Conservation (phyloP, 192 early-diverging fungal species). For the Allomyces javanicus region DNA sequence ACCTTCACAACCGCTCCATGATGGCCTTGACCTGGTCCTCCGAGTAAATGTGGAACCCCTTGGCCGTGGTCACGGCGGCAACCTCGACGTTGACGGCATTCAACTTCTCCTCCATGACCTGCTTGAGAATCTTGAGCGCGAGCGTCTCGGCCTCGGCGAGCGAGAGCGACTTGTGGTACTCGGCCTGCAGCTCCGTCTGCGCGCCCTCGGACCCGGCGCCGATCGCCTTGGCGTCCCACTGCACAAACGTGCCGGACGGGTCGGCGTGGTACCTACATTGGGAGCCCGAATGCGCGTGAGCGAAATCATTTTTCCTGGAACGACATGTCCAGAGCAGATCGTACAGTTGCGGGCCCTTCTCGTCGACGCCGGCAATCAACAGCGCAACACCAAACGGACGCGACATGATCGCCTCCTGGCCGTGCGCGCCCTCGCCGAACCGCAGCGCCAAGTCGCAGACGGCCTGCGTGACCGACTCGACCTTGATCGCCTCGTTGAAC, state of each 20-base stretch:
- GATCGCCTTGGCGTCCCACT: slow-evolving; percentile 94
- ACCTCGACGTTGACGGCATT: slow-evolving; percentile 88
- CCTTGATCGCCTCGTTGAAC: slow-evolving; percentile 86
- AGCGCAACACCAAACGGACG: slow-evolving; percentile 98
- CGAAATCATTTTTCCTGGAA: neutral
- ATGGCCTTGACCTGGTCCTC: slow-evolving; percentile 62
- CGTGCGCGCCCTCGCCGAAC: slow-evolving; percentile 92
- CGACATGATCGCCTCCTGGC: slow-evolving; percentile 93
- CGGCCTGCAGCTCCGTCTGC: slow-evolving; percentile 90
- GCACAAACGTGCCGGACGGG: slow-evolving; percentile 91
- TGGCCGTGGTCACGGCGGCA: slow-evolving; percentile 59
- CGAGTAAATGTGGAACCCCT: slow-evolving; percentile 59
- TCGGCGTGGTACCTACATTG: slow-evolving; percentile 66
- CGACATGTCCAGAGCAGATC: neutral
- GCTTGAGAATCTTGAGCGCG: slow-evolving; percentile 89
- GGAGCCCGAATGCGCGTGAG: neutral
- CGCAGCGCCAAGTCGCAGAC: slow-evolving; percentile 93
- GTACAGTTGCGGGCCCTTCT: slow-evolving; percentile 94
- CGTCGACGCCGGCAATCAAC: slow-evolving; percentile 90
- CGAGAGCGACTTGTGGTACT: slow-evolving; percentile 79
- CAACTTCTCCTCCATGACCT: slow-evolving; percentile 99
- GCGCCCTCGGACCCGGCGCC: slow-evolving; percentile 98
- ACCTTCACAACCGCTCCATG: slow-evolving; percentile 42
- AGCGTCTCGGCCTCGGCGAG: slow-evolving; percentile 71
- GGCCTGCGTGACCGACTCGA: slow-evolving; percentile 90